Conservation (phyloP, 2,329 filamentous ascomycete species). For the Clonostachys rhizophaga region DNA sequence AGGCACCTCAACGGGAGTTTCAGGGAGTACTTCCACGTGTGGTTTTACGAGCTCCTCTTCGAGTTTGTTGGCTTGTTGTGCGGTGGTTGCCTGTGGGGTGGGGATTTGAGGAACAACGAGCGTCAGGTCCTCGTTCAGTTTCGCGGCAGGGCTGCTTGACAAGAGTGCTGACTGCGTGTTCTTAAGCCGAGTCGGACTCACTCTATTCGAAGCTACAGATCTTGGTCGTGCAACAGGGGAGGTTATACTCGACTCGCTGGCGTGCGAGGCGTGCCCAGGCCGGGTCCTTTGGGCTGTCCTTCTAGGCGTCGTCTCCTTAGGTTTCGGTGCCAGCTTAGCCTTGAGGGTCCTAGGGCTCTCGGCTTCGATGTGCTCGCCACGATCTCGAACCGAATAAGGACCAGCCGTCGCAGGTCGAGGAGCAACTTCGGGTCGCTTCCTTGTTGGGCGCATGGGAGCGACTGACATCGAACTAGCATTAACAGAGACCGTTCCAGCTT, state of each 20-base stretch:
- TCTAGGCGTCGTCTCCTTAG: slow-evolving; percentile 47
- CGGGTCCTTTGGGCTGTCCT: slow-evolving; percentile 39
- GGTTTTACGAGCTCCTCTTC: background rate
- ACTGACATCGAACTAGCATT: slow-evolving; percentile 56
- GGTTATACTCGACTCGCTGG: slow-evolving; percentile 44
- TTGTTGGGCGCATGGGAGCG: slow-evolving; percentile 57
- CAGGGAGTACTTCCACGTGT: slow-evolving; percentile 3
- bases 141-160: slow-evolving; percentile 33
- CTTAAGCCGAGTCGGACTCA: slow-evolving; percentile 33
- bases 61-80: background rate
- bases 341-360: slow-evolving; percentile 36
- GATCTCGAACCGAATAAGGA: slow-evolving; percentile 58
- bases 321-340: slow-evolving; percentile 1
- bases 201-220: slow-evolving; percentile 29
- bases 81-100: slow-evolving; percentile 5
- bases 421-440: slow-evolving; percentile 52
- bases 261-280: slow-evolving; percentile 41
- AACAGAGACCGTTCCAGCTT: slow-evolving; percentile 31
- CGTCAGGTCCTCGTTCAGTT: slow-evolving; percentile 47
- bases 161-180: slow-evolving; percentile 18
- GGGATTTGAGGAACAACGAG: slow-evolving; percentile 42
- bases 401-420: slow-evolving; percentile 60
- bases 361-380: slow-evolving; percentile 22
- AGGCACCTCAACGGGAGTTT: slow-evolving; percentile 12
- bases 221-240: slow-evolving; percentile 33